These are phyloP conservation scores for Zhuliangozyma parablackwelliae DNA, from an alignment of 1,139 yeast genomes.

Conservation along the genomic window DNA sequence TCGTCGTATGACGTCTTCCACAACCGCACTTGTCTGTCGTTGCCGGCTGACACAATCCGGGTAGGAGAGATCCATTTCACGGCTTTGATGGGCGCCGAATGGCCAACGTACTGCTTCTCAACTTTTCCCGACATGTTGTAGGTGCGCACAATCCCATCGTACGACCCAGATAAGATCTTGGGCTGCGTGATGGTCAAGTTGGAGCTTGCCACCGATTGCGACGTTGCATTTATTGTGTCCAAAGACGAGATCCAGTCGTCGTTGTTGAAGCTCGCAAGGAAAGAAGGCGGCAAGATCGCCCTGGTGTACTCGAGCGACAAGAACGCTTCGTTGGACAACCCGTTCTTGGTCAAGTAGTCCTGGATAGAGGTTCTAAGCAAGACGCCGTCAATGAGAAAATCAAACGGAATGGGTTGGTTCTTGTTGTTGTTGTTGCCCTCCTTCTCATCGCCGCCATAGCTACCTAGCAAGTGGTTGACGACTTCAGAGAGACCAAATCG, in stretches of 20 bases:
- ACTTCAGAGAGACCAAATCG: conserved; percentile 92
- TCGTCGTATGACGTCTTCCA: conserved; percentile 70
- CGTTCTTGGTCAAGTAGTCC: conserved; percentile 71
- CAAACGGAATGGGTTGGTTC: conserved; percentile 81
- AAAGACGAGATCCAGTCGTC: conserved; percentile 95
- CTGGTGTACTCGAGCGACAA: conserved; percentile 84
- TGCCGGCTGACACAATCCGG: conserved; percentile 78
- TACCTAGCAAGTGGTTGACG: conserved; percentile 76
- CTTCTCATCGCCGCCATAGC: conserved; percentile 13
- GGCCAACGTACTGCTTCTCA: conserved; percentile 80
- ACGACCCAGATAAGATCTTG: conserved; percentile 80
- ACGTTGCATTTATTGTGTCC: conserved; percentile 40
- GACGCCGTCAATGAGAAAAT: conserved; percentile 83
- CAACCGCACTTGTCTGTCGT: conserved; percentile 81
- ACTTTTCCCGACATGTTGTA: conserved; percentile 84
- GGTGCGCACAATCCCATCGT: conserved; percentile 90
- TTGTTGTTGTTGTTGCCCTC: conserved; percentile 27
- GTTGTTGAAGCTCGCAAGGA: conserved; percentile 79
- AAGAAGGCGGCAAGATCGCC: conserved; percentile 90
- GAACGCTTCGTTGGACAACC: conserved; percentile 77
- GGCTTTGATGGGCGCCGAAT: conserved; percentile 77
- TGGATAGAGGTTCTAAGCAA: conserved; percentile 73
- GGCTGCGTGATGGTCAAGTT: conserved; percentile 28
- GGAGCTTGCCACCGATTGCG: conserved; percentile 24
- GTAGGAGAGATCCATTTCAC: conserved; percentile 76